Conservation (phyloP, 2,329 filamentous ascomycete genomes). For the Aaosphaeria arxii region DNA sequence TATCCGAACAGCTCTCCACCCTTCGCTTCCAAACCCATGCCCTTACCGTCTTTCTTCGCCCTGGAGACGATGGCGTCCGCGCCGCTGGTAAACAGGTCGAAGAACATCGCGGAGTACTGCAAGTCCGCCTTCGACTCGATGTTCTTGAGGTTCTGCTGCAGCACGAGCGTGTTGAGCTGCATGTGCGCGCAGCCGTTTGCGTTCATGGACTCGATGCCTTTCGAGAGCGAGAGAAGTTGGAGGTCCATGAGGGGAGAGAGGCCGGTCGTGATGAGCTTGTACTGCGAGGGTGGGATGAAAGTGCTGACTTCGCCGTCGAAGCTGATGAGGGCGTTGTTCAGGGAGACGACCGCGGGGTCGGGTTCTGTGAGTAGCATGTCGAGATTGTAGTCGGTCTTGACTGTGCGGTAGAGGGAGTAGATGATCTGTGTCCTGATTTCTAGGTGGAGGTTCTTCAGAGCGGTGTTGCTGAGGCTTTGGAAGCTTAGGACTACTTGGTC, state of each 20-base stretch:
- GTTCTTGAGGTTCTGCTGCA: constrained; percentile 96
- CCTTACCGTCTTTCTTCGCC: constrained; percentile 49
- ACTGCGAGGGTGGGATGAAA: constrained; percentile 69
- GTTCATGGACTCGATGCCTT: constrained; percentile 79
- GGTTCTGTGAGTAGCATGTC: constrained; percentile 74
- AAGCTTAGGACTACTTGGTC: constrained; percentile 83
- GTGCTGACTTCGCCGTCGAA: constrained; percentile 80
- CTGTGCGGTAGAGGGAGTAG: constrained; percentile 66
- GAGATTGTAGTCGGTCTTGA: constrained; percentile 47
- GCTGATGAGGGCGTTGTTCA: constrained; percentile 80
- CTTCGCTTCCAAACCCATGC: constrained; percentile 17
- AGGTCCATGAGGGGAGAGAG: constrained; percentile 75
- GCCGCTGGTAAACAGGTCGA: constrained; percentile 64
- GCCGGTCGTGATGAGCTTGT: constrained; percentile 69
- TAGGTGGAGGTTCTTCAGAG: constrained; percentile 82
- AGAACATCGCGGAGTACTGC: constrained; percentile 64
- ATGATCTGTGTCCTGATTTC: constrained; percentile 85
- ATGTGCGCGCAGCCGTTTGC: constrained; percentile 77
- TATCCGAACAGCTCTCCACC: constrained; percentile 27
- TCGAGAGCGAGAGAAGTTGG: constrained; percentile 66
- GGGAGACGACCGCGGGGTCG: constrained; percentile 73
- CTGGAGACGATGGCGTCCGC: constrained; percentile 63
- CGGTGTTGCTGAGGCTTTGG: constrained; percentile 72
- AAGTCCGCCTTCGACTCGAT: constrained; percentile 71
- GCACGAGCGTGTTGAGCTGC: constrained; percentile 88